Evolutionary conservation across 164 flowering plant species (phyloP).

Genomic region (Umbellularia californica): DNA sequence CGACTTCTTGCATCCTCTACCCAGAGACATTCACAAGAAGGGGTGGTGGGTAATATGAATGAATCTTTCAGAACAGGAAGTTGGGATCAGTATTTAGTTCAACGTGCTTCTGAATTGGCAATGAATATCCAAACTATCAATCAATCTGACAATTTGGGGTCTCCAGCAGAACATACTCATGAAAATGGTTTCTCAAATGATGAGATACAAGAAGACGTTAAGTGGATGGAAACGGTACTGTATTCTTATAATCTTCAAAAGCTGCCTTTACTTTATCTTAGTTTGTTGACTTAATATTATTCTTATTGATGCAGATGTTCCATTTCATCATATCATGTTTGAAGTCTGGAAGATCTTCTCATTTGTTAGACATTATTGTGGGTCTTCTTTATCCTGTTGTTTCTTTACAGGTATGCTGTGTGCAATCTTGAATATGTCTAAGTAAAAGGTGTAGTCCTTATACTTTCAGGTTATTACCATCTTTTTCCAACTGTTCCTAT

Average conservation of each 20-base stretch:
- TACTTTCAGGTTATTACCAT: too few relatives aligned
- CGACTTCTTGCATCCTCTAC: conserved; percentile 47
- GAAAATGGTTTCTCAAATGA: conserved; percentile 43
- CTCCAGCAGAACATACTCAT: conserved; percentile 14
- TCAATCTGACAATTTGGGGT: conserved; percentile 44
- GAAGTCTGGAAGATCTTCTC: conserved; percentile 91
- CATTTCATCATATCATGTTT: conserved; percentile 81
- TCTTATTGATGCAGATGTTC: conserved; percentile 53
- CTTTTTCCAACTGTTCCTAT: too few relatives aligned
- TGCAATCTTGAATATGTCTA: background rate
- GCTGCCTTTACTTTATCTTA: background rate
- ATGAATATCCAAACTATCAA: conserved; percentile 49
- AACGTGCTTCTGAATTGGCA: conserved; percentile 60
- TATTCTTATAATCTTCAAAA: conserved; percentile 2
- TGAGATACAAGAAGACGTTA: conserved; percentile 59
- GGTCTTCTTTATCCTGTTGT: conserved; percentile 81
- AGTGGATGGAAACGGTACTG: conserved; percentile 98
- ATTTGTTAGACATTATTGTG: conserved; percentile 64
- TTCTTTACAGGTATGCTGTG: conserved; percentile 67
- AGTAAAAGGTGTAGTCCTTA: too few relatives aligned
- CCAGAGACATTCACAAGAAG: conserved; percentile 24
- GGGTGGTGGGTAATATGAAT: conserved; percentile 17
- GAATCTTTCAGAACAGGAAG: conserved; percentile 25
- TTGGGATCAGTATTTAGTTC: conserved; percentile 54
- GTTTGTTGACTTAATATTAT: background rate